Evolutionary conservation across 2,329 filamentous ascomycete species (phyloP), one percentile per base, ranked within the genome.

Genomic region (Alternaria postmessia): DNA sequence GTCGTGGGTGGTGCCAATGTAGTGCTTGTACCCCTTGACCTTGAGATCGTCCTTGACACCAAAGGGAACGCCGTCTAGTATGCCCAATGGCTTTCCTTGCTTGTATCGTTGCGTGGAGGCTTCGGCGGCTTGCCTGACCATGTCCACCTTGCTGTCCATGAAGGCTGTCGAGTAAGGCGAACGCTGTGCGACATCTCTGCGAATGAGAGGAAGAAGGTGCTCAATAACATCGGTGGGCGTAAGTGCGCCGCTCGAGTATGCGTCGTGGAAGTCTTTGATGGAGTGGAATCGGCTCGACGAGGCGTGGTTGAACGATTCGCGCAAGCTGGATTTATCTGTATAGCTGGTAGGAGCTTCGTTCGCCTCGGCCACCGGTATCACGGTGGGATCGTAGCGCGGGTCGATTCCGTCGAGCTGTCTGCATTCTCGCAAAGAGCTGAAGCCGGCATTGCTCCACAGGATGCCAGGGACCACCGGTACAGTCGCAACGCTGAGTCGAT

Each of bases 11-110:
- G 89, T 88, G 22, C 91, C 92, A 48, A 86, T 79, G 54, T 87
- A 89, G 63, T 85, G 87, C 51, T 86, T 84, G 74, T 93, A 94
- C 14, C 91, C 92, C 64, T 87, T 83, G 32, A 93, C 81, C 64
- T 90, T 84, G 16, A 89, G 84, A 71, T 96, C 92, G 72, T 96
- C 93, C 79, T 97, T 96, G 69, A 95, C 87, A 0, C 89, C 91
- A 49, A 96, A 86, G 0, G 93, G 93, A 1, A 96, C 87, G 12
- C 93, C 93, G 70, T 97, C 93, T 7, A 96, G 81, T 5, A 91
- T 80, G 12, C 91, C 85, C 16, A 93, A 77, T 0, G 88, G 84
- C 62, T 84, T 84, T 0, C 91, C 90, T 16, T 84, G 81, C 59
- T 87, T 86, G 78, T 91, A 96, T 46, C 93, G 84, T 72, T 86